phyloP scores from a whole-genome alignment of 176 grass and related monocot species.

The Eleusine coracana region DNA sequence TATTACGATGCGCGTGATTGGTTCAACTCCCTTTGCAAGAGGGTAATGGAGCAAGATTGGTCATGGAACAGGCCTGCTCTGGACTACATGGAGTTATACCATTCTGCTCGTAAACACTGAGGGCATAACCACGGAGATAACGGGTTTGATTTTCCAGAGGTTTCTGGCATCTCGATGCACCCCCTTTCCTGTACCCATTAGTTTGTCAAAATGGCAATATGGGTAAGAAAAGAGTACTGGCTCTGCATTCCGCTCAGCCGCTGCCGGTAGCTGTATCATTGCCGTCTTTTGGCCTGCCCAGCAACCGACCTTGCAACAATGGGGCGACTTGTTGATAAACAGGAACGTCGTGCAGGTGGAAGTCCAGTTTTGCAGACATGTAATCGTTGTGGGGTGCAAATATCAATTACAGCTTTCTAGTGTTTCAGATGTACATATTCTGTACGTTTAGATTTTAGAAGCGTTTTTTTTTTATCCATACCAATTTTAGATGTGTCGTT shows the following conservation, averaged over 20 bases:
- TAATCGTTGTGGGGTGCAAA: background rate
- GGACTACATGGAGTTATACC: constrained; percentile 90
- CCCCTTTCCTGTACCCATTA: background rate
- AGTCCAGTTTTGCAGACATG: constrained; percentile 15
- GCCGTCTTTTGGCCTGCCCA: too few species aligned
- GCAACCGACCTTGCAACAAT: background rate
- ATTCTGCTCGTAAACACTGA: constrained; percentile 69
- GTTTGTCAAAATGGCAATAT: background rate
- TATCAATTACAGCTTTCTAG: constrained; percentile 4
- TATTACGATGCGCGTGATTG: constrained; percentile 68
- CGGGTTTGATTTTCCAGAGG: background rate
- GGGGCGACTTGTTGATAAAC: background rate
- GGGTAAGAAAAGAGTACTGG: background rate
- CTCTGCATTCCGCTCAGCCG: background rate
- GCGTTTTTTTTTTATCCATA: background rate
- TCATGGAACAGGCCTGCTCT: constrained; percentile 92
- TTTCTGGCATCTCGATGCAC: constrained; percentile 19
- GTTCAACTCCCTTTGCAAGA: constrained; percentile 78
- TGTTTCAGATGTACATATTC: constrained; percentile 39
- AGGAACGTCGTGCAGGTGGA: background rate
- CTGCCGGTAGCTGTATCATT: background rate
- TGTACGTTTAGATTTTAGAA: constrained; percentile 11
- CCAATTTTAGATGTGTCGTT: background rate
- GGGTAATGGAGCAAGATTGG: constrained; percentile 97
- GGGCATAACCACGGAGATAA: background rate